Percentiles rank a stretch among this genome's conserved stretches.
phyloP scores from a whole-genome alignment of 73 alveolate genomes.

The Paramecium biaurelia region DNA sequence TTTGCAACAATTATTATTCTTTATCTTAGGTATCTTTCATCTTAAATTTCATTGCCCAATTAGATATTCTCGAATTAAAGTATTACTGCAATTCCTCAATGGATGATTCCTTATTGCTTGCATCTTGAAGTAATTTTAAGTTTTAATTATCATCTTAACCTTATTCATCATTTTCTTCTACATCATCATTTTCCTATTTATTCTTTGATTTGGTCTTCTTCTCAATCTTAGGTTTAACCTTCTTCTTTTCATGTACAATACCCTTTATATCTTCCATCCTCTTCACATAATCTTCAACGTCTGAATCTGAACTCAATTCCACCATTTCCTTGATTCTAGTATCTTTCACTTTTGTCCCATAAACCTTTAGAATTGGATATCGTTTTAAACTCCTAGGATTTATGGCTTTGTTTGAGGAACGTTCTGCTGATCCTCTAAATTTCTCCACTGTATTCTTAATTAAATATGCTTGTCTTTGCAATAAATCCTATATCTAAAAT shows the following conservation, averaged over 20 bases:
- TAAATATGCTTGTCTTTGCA: background rate
- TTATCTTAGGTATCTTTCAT: background rate
- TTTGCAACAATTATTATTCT: background rate
- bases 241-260: background rate
- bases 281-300: background rate
- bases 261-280: background rate
- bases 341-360: background rate
- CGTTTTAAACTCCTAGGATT: background rate
- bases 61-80: background rate
- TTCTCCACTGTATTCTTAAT: background rate
- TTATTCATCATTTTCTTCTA: background rate
- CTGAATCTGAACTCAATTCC: constrained; percentile 10
- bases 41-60: background rate
- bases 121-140: background rate
- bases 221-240: background rate
- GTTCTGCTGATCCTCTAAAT: background rate
- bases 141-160: background rate
- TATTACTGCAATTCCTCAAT: background rate
- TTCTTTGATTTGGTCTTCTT: background rate
- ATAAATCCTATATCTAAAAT: background rate
- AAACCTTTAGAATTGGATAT: background rate
- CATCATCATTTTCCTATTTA: background rate
- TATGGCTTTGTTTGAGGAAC: background rate
- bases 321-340: background rate
- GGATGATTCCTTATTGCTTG: background rate